phyloP scores from a whole-genome alignment of 129 eudicot species.

The Lactuca saligna region DNA sequence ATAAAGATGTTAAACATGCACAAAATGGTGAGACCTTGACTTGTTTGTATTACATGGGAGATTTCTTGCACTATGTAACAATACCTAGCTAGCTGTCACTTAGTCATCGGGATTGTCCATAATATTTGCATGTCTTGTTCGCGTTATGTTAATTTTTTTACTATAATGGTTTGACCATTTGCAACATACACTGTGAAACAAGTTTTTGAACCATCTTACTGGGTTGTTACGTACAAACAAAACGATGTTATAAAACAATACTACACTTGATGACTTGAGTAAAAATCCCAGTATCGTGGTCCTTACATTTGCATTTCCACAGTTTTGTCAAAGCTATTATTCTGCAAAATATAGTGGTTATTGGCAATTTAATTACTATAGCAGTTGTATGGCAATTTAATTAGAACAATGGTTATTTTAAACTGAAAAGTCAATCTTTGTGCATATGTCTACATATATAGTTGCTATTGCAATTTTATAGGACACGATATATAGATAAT shows the following conservation, averaged over 20 bases:
- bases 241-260: too few relatives aligned
- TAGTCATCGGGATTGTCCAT: background rate
- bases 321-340: background rate
- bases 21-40: constrained; percentile 63
- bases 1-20: constrained; percentile 73
- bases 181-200: background rate
- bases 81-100: background rate
- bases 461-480: too few relatives aligned
- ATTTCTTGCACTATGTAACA: background rate
- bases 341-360: too few relatives aligned
- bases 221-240: background rate
- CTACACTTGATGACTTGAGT: background rate
- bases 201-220: background rate
- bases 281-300: too few relatives aligned
- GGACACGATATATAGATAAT: background rate
- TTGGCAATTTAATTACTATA: too few relatives aligned
- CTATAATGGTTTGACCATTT: background rate
- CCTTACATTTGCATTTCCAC: background rate
- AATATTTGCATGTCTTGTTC: constrained; percentile 7
- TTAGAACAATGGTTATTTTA: too few relatives aligned
- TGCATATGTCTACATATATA: too few relatives aligned
- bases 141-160: background rate
- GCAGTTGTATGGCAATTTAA: too few relatives aligned
- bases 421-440: too few relatives aligned
- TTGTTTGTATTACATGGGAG: background rate